Percentiles rank a stretch among this genome's conserved stretches.
phyloP scores from a whole-genome alignment of 305 asterid species.

The Solanum hybrid region DNA sequence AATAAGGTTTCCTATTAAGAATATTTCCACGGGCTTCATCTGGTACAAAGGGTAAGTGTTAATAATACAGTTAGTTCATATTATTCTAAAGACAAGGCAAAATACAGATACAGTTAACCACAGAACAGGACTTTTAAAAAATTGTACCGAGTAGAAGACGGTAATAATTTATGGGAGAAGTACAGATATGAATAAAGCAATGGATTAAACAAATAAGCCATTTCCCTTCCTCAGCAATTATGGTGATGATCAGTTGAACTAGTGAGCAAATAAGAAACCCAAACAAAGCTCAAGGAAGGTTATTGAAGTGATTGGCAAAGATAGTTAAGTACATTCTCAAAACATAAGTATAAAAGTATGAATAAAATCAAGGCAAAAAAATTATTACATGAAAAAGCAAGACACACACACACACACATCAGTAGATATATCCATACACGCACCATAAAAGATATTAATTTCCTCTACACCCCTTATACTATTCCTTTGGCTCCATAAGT shows the following conservation, averaged over 20 bases:
- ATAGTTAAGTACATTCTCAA: not conserved
- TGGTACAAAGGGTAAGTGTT: slow-evolving; percentile 14
- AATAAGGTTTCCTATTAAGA: slow-evolving; percentile 40
- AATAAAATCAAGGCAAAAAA: not conserved
- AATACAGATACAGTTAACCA: not conserved
- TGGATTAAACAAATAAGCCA: not conserved
- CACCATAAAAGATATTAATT: not conserved
- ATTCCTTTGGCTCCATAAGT: not conserved
- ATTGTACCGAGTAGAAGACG: not conserved
- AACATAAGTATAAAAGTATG: not conserved
- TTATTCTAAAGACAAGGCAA: not conserved
- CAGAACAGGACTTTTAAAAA: not conserved
- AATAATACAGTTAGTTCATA: not conserved
- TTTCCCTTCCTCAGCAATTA: not conserved
- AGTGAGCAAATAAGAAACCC: not conserved
- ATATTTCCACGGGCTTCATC: slow-evolving; percentile 51
- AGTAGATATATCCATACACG: not conserved
- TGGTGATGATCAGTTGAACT: not conserved
- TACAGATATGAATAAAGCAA: not conserved
- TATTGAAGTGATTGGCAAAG: not conserved
- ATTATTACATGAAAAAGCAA: not conserved
- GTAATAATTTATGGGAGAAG: not conserved
- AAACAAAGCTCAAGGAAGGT: not conserved
- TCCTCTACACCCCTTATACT: not conserved
- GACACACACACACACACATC: not conserved